These are phyloP conservation scores for Haplosporangium gracile DNA, from an alignment of 192 early-diverging fungal species.

Conservation along the genomic window DNA sequence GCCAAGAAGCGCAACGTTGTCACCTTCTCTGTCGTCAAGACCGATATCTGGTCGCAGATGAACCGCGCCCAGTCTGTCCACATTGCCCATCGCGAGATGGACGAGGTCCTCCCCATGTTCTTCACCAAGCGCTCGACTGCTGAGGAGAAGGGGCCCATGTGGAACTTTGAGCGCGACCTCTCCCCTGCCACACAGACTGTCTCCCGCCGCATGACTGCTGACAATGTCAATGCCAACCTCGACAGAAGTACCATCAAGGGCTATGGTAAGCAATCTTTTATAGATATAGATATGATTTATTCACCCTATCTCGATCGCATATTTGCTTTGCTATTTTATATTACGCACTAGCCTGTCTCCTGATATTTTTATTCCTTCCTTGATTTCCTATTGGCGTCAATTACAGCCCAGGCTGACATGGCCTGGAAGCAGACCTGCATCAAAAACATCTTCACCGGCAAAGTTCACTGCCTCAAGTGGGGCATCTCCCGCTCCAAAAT, in stretches of 20 bases:
- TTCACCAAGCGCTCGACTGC: conserved; percentile 34
- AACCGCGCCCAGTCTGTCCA: conserved; percentile 35
- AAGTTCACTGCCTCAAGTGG: conserved; percentile 41
- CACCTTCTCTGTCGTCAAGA: conserved; percentile 20
- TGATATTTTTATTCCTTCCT: neutral
- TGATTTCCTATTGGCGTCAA: neutral
- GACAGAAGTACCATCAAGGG: conserved; percentile 33
- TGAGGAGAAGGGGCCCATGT: conserved; percentile 42
- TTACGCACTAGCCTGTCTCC: no score
- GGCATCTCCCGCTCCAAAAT: conserved; percentile 41
- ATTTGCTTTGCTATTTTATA: neutral
- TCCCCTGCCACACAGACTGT: conserved; percentile 13
- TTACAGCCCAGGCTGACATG: conserved; percentile 42
- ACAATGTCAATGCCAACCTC: conserved; percentile 36
- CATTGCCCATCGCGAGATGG: conserved; percentile 24
- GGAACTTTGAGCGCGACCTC: conserved; percentile 38
- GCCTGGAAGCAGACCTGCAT: conserved; percentile 48
- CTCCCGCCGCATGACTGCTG: neutral
- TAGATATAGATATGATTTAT: no score
- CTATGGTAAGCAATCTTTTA: conserved; percentile 26
- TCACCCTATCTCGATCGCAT: neutral
- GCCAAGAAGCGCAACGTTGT: conserved; percentile 21
- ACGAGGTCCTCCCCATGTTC: conserved; percentile 18
- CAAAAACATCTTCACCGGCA: conserved; percentile 45
- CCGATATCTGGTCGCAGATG: conserved; percentile 46